These are phyloP conservation scores for Saccharomycopsis vini DNA, from an alignment of 805 yeast genomes.

Conservation along the genomic window DNA sequence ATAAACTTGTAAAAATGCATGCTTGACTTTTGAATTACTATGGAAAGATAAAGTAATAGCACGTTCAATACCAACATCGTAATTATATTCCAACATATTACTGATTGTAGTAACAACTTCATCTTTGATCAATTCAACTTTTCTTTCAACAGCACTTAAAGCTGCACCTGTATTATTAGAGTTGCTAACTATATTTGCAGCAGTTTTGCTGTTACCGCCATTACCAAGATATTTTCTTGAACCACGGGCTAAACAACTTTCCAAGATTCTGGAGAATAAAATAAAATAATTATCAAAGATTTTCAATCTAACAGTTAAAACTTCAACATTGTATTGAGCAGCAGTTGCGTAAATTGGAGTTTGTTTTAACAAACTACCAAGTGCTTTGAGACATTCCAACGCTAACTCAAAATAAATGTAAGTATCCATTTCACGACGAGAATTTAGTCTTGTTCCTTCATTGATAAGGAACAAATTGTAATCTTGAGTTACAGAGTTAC, in stretches of 20 bases:
- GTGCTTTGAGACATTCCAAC: conserved; percentile 14
- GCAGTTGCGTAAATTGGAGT: conserved; percentile 12
- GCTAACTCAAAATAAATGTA: conserved; percentile 14
- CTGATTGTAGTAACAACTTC: conserved; percentile 59
- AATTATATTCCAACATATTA: conserved; percentile 61
- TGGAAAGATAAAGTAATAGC: conserved; percentile 77
- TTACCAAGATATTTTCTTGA: too few species aligned
- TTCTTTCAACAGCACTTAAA: conserved; percentile 33
- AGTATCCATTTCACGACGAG: conserved; percentile 7
- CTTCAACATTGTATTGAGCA: conserved; percentile 13
- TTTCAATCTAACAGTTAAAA: conserved; percentile 27
- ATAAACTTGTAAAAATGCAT: conserved; percentile 71
- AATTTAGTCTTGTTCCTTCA: not conserved
- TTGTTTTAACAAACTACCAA: conserved; percentile 11
- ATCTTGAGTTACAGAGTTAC: conserved; percentile 2
- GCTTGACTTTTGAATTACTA: conserved; percentile 51
- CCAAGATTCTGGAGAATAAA: conserved; percentile 38
- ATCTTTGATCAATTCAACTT: conserved; percentile 47
- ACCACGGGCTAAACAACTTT: conserved; percentile 26
- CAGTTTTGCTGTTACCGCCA: conserved; percentile 18
- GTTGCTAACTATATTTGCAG: too few species aligned
- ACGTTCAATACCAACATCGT: conserved; percentile 66
- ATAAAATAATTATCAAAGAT: conserved; percentile 40
- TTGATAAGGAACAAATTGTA: conserved; percentile 6
- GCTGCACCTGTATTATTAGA: conserved; percentile 7